These are phyloP conservation scores for Conticribra weissflogii DNA, from an alignment of 108 stramenopile genomes.

Conservation along the genomic window DNA sequence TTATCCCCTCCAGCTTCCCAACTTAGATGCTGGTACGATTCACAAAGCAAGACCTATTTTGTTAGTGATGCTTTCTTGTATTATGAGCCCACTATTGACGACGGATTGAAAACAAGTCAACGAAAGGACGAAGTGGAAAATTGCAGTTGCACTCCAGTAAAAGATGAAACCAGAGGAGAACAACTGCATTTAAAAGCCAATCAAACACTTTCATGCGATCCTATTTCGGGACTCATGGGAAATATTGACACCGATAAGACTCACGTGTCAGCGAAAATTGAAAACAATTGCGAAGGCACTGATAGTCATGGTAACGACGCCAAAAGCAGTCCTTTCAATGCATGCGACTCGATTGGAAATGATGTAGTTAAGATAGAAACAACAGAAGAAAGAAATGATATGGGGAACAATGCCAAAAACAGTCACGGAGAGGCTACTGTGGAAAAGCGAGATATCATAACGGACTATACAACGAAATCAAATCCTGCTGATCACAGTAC, in stretches of 20 bases:
- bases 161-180: neutral
- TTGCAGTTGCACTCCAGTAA: neutral
- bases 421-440: neutral
- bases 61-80: constrained; percentile 37
- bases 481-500: neutral
- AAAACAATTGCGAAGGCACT: neutral
- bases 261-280: neutral
- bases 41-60: constrained; percentile 25
- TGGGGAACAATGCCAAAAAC: neutral
- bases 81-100: constrained; percentile 9
- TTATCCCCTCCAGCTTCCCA: constrained; percentile 6
- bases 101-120: neutral
- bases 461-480: neutral
- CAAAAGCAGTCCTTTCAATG: neutral
- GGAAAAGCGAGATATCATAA: neutral
- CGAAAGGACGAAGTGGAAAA: neutral
- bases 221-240: neutral
- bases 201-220: no score
- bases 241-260: neutral
- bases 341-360: neutral
- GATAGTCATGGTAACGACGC: neutral
- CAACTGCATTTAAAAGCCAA: neutral
- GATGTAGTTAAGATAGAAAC: neutral
- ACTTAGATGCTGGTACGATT: constrained; percentile 42
- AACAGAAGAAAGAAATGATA: neutral